phyloP scores from a whole-genome alignment of 1,284 basidiomycete species.

The Cryptococcus floricola region DNA sequence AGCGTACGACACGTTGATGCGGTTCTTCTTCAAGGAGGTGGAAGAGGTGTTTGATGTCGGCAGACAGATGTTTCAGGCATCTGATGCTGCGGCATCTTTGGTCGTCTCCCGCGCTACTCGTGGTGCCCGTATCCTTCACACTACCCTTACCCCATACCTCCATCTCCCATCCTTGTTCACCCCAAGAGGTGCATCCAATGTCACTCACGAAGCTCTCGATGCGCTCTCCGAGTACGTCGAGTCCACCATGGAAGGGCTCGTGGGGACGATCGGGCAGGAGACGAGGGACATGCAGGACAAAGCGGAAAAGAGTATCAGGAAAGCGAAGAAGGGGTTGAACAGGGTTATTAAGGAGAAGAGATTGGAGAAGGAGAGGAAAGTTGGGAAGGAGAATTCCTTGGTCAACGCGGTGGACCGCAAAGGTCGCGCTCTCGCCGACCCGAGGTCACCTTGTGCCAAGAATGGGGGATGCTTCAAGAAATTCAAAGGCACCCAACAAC shows the following conservation, averaged over 20 bases:
- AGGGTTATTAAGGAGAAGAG: constrained; percentile 16
- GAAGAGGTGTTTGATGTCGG: not conserved
- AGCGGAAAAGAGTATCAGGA: constrained; percentile 17
- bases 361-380: constrained; percentile 1
- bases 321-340: constrained; percentile 26
- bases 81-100: not conserved
- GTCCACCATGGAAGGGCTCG: constrained; percentile 6
- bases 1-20: not conserved
- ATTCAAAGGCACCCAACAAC: no score
- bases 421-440: no score
- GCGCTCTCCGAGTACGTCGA: constrained; percentile 17
- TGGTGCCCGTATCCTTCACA: not conserved
- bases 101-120: not conserved
- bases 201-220: constrained; percentile 12
- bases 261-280: constrained; percentile 9
- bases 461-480: no score
- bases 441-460: no score
- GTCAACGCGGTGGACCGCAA: no score
- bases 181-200: not conserved
- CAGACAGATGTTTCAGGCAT: not conserved
- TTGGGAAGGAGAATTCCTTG: not conserved
- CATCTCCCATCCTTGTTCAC: not conserved
- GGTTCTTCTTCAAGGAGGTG: not conserved
- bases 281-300: constrained; percentile 14
- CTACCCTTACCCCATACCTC: not conserved